A percentile compares a stretch with the other conserved stretches of the same genome.
phyloP scores from a whole-genome alignment of 2,329 filamentous ascomycete species.

The Lachnellula hyalina region DNA sequence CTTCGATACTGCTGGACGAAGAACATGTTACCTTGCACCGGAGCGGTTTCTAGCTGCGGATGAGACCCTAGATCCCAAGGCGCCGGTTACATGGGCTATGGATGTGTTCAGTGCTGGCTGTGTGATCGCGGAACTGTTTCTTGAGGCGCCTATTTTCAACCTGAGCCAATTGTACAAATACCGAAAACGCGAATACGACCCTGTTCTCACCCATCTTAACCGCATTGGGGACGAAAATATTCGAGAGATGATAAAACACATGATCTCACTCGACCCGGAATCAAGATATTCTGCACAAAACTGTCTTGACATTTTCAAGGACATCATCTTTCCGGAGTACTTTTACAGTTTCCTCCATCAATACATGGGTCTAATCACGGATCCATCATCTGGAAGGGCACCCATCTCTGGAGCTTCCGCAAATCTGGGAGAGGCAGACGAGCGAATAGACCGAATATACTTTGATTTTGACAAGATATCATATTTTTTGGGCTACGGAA shows the following conservation, averaged over 20 bases:
- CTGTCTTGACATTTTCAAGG: slow-evolving; percentile 86
- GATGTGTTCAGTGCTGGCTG: slow-evolving; percentile 97
- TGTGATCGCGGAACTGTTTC: slow-evolving; percentile 92
- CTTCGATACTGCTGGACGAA: slow-evolving; percentile 85
- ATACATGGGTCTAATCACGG: slow-evolving; percentile 94
- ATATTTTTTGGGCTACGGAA: slow-evolving; percentile 77
- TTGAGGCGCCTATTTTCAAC: slow-evolving; percentile 96
- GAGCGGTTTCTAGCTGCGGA: slow-evolving; percentile 79
- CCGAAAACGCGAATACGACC: slow-evolving; percentile 86
- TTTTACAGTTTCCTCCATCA: slow-evolving; percentile 98
- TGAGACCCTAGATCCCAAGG: slow-evolving; percentile 56
- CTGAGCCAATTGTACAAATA: slow-evolving; percentile 95
- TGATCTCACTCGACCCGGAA: slow-evolving; percentile 93
- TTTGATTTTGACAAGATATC: slow-evolving; percentile 97
- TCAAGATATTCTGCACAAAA: slow-evolving; percentile 90
- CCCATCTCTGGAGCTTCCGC: slow-evolving; percentile 61
- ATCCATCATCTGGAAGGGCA: slow-evolving; percentile 74
- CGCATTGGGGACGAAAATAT: slow-evolving; percentile 86
- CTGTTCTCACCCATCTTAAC: slow-evolving; percentile 70
- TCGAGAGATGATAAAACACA: slow-evolving; percentile 83
- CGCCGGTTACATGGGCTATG: slow-evolving; percentile 85
- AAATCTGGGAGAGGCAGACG: slow-evolving; percentile 82
- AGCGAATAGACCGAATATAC: slow-evolving; percentile 88
- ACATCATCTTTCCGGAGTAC: slow-evolving; percentile 89
- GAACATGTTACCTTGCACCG: slow-evolving; percentile 92